Evolutionary conservation across 371 early-diverging fungal species (phyloP).

Genomic region (Paraphysoderma sedebokerense): DNA sequence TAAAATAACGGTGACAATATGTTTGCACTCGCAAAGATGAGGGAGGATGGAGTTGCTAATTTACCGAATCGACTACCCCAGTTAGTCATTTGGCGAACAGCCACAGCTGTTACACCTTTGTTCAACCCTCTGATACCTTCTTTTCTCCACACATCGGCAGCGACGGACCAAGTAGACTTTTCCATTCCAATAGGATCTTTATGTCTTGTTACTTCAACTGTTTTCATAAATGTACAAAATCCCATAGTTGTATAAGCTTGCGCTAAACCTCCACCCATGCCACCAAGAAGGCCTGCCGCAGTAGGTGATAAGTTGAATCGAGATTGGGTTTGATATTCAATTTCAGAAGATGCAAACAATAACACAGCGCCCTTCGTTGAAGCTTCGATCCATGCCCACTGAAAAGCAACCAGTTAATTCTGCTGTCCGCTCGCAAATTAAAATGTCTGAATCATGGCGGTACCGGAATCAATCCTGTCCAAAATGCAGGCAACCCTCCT

Average conservation of each 20-base stretch:
- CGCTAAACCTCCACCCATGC: slow-evolving; percentile 77
- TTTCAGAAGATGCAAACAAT: slow-evolving; percentile 80
- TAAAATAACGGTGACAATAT: too few species aligned
- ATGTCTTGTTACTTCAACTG: slow-evolving; percentile 92
- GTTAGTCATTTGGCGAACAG: slow-evolving; percentile 86
- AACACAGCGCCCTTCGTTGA: slow-evolving; percentile 88
- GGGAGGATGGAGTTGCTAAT: not conserved
- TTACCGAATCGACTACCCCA: slow-evolving; percentile 91
- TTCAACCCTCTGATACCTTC: slow-evolving; percentile 93
- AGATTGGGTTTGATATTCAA: slow-evolving; percentile 53
- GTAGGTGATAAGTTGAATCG: slow-evolving; percentile 24
- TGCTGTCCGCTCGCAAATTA: not conserved
- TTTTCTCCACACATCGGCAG: slow-evolving; percentile 65
- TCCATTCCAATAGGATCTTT: slow-evolving; percentile 47
- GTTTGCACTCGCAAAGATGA: too few species aligned
- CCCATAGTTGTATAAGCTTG: slow-evolving; percentile 96
- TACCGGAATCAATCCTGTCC: slow-evolving; percentile 45
- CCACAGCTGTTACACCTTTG: slow-evolving; percentile 83
- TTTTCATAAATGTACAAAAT: slow-evolving; percentile 98
- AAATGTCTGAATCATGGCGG: not conserved
- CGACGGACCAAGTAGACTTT: slow-evolving; percentile 62
- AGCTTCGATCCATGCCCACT: slow-evolving; percentile 87
- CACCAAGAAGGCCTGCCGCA: slow-evolving; percentile 71
- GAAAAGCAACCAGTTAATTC: not conserved
- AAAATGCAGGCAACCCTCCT: slow-evolving; percentile 65